Conservation (phyloP, 225 moss, liverwort and hornwort species). For the Neckera pumila region DNA sequence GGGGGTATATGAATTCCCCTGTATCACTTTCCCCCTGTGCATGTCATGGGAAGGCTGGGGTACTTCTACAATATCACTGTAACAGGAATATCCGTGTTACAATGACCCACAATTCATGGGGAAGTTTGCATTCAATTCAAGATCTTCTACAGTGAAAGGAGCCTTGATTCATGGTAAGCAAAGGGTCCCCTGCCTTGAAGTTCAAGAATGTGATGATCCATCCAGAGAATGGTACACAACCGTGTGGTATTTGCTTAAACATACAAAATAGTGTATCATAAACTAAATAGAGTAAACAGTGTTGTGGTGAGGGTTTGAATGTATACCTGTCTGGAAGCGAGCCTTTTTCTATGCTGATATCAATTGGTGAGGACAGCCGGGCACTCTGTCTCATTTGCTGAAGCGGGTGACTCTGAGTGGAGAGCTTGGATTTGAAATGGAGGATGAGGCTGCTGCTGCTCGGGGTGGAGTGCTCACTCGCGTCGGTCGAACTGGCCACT, state of each 20-base stretch:
- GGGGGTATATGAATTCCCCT: not conserved
- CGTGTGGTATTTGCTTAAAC: not conserved
- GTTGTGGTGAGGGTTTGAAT: not conserved
- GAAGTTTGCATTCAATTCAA: not conserved
- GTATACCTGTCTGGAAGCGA: not conserved
- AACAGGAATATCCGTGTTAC: not conserved
- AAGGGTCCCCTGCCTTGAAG: not conserved
- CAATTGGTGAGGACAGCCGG: not conserved
- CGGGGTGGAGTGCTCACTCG: not conserved
- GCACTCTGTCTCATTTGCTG: not conserved
- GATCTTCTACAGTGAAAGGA: not conserved
- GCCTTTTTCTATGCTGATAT: conserved; percentile 3
- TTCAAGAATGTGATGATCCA: not conserved
- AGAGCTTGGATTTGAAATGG: conserved; percentile 24
- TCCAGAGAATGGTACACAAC: not conserved
- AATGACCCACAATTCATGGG: not conserved
- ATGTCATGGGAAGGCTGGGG: not conserved
- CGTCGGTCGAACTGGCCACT: not conserved
- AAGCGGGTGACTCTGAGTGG: not conserved
- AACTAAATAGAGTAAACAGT: not conserved
- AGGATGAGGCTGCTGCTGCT: conserved; percentile 27
- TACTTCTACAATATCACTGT: not conserved
- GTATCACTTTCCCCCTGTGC: not conserved
- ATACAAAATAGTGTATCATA: not conserved
- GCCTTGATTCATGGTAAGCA: not conserved